phyloP scores from a whole-genome alignment of 1,284 basidiomycete genomes.

The Singerocomus rubriflavus region DNA sequence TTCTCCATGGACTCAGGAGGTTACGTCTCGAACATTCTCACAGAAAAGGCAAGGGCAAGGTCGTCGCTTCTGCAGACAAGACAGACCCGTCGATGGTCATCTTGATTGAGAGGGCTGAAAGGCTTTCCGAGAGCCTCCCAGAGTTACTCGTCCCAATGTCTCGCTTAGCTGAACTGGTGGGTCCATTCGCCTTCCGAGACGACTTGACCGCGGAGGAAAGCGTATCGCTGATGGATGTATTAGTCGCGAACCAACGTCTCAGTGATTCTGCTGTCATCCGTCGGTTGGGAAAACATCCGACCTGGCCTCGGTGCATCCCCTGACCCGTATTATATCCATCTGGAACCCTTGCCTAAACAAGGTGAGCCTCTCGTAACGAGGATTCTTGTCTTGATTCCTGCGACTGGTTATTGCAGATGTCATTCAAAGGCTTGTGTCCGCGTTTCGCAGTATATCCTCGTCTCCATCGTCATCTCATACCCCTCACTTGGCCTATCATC shows the following conservation, averaged over 20 bases:
- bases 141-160: constrained; percentile 69
- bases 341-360: constrained; percentile 57
- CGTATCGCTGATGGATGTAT: constrained; percentile 7
- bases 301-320: constrained; percentile 68
- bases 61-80: constrained; percentile 18
- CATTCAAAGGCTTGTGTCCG: constrained; percentile 32
- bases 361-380: constrained; percentile 38
- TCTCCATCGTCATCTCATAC: constrained; percentile 21
- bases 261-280: constrained; percentile 65
- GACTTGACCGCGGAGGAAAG: neutral
- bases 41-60: constrained; percentile 36
- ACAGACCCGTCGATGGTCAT: constrained; percentile 49
- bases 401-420: constrained; percentile 13
- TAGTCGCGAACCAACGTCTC: constrained; percentile 47
- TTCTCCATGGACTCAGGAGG: constrained; percentile 54
- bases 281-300: constrained; percentile 73
- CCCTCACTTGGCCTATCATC: constrained; percentile 44
- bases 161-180: constrained; percentile 71
- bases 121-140: constrained; percentile 59
- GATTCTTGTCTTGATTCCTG: neutral
- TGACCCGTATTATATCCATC: constrained; percentile 74
- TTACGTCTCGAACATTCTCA: constrained; percentile 30
- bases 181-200: constrained; percentile 27
- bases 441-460: constrained; percentile 31
- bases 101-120: constrained; percentile 67